Conservation (phyloP, 164 flowering plant species). For the Tetrastigma voinierianum region DNA sequence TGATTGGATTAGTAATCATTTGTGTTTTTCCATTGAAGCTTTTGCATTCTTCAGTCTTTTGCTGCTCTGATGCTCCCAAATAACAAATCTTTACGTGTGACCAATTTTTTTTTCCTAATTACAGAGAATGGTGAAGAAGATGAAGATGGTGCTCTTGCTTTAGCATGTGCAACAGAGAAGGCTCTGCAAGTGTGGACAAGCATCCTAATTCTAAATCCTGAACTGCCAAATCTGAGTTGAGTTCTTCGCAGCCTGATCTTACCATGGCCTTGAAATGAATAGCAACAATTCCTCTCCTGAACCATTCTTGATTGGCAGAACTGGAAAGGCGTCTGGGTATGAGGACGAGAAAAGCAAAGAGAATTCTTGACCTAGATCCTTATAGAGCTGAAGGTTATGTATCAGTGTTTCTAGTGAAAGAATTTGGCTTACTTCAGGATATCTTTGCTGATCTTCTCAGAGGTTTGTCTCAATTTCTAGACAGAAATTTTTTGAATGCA, state of each 20-base stretch:
- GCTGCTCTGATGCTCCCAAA: too few species aligned
- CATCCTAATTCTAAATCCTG: conserved; percentile 33
- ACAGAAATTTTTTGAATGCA: too few species aligned
- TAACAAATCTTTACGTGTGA: too few species aligned
- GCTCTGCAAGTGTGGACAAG: conserved; percentile 58
- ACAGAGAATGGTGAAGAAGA: conserved; percentile 14
- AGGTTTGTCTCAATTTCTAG: too few species aligned
- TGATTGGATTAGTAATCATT: too few species aligned
- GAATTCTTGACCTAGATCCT: neutral
- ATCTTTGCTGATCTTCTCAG: too few species aligned
- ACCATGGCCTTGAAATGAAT: conserved; percentile 76
- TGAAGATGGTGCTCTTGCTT: conserved; percentile 43
- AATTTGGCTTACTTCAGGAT: too few species aligned
- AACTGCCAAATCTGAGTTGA: conserved; percentile 70
- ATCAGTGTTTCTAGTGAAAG: neutral
- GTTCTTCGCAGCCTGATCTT: conserved; percentile 62
- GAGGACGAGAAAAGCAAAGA: conserved; percentile 47
- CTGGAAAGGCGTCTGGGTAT: conserved; percentile 87
- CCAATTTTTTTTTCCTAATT: neutral
- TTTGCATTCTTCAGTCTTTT: too few species aligned
- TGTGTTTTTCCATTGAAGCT: too few species aligned
- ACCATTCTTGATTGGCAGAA: conserved; percentile 56
- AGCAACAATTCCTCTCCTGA: conserved; percentile 34
- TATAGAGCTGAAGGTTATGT: neutral
- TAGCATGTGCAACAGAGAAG: conserved; percentile 58